Conservation (phyloP, 352 stramenopile species). For the Phytophthora tentaculata region DNA sequence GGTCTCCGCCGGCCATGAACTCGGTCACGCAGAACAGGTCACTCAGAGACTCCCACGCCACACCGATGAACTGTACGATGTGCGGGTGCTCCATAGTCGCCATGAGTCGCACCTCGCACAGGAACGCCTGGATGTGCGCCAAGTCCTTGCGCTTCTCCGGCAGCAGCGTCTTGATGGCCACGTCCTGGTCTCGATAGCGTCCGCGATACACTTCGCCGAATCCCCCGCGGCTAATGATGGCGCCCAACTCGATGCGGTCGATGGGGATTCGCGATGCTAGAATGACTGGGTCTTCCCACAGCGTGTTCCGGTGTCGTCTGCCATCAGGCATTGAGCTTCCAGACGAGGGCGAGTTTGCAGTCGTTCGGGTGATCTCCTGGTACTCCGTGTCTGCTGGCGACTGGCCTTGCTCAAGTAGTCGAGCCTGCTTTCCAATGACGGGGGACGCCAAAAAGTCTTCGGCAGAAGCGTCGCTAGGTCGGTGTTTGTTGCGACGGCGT, state of each 20-base stretch:
- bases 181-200: slow-evolving; percentile 40
- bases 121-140: slow-evolving; percentile 42
- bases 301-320: slow-evolving; percentile 11
- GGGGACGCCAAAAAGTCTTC: slow-evolving; percentile 25
- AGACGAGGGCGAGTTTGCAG: slow-evolving; percentile 25
- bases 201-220: slow-evolving; percentile 49
- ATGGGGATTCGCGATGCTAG: slow-evolving; percentile 46
- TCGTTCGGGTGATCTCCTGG: slow-evolving; percentile 22
- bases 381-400: slow-evolving; percentile 25
- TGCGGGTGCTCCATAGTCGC: slow-evolving; percentile 52
- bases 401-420: slow-evolving; percentile 11
- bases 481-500: slow-evolving; percentile 23
- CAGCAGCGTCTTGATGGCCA: slow-evolving; percentile 51
- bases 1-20: slow-evolving; percentile 55
- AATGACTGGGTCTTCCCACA: slow-evolving; percentile 52
- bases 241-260: slow-evolving; percentile 40
- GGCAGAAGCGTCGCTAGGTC: slow-evolving; percentile 12
- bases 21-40: slow-evolving; percentile 54
- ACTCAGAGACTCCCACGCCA: slow-evolving; percentile 52
- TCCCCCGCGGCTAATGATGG: slow-evolving; percentile 38
- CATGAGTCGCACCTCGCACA: slow-evolving; percentile 49
- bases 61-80: too few species aligned
- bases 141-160: slow-evolving; percentile 48
- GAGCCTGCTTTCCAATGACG: slow-evolving; percentile 14
- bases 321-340: slow-evolving; percentile 11